Evolutionary conservation across 129 eudicot species (phyloP), one percentile per base, ranked within the genome.

Genomic region (Arctium minus): DNA sequence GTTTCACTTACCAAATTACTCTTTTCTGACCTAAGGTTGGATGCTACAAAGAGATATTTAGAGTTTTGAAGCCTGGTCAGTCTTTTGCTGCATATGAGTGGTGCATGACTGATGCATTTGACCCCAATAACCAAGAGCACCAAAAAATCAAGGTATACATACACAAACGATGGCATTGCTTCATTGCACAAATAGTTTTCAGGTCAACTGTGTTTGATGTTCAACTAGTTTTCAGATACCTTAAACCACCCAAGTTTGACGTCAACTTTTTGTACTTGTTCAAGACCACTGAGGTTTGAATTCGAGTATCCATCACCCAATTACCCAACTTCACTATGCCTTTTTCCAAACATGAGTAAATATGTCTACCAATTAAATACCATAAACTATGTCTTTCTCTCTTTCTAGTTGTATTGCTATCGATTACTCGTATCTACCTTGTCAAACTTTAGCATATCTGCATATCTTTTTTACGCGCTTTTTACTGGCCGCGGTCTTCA

Each of bases 81-180:
- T 89, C 89, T 40, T 96, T 96, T 89, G 98, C 99, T 73, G 98
- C 97, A 74, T 93, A 96, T 36, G 97, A 93, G 53, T 96, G 99
- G 99, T 93, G 99, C 90, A 96, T 96, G 97, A 96, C 99, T 15
- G 96, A 91, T 84, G 86, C 98, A 69, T 96, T 76, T 86, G 97
- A 96, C 84, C 92, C 97, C 38, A 90, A 86, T 82, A 96, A 93
- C 80, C 70, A 85, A 85, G 92, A 90, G 32, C 98, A 96, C 87
- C 93, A 91, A 82, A 88, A 88, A 76, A 96, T 96, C 84, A 96
- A 96, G 98, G 99, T 96, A 76, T 18, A 62, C 53, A 42, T 76
- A 60, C 13, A 56, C 67, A 53, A 48, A n/a, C 2, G 60, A 48
- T 48, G 60, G 15, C 60, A 48, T 48, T 48, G 60, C 30, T 5